These are phyloP conservation scores for Allium cepa DNA, from an alignment of 106 monocot species.

Conservation along the genomic window DNA sequence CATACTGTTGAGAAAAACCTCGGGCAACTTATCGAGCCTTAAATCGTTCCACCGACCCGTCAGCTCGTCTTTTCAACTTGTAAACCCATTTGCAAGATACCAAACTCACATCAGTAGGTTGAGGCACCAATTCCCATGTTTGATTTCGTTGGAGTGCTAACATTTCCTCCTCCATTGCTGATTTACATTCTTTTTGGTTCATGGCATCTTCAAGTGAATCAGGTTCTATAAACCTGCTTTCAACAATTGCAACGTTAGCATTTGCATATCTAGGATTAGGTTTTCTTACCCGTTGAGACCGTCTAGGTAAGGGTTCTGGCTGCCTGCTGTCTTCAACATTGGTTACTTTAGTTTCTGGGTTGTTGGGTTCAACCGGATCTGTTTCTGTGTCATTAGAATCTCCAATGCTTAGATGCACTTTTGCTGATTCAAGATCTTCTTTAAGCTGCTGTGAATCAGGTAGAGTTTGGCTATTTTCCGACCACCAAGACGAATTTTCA, in stretches of 20 bases:
- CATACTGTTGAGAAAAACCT: neutral
- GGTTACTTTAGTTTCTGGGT: too few relatives aligned
- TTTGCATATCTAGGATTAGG: neutral
- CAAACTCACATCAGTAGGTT: neutral
- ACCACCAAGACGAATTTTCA: slow-evolving; percentile 7
- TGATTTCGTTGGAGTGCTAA: neutral
- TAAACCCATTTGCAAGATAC: neutral
- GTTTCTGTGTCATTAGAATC: neutral
- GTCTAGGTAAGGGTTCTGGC: neutral
- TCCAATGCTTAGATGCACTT: neutral
- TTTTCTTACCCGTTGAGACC: neutral
- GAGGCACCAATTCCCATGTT: neutral
- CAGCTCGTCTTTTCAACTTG: neutral
- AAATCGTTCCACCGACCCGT: neutral
- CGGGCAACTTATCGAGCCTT: neutral
- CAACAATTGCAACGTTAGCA: neutral
- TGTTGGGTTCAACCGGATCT: neutral
- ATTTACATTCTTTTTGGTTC: neutral
- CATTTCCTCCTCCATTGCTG: slow-evolving; percentile 7
- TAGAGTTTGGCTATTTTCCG: neutral
- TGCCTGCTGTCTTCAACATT: neutral
- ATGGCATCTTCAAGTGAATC: neutral
- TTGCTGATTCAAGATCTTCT: neutral
- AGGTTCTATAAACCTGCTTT: neutral
- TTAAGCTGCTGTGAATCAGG: neutral